phyloP scores from a whole-genome alignment of 176 grass and related monocot species.

The Zea luxurians region DNA sequence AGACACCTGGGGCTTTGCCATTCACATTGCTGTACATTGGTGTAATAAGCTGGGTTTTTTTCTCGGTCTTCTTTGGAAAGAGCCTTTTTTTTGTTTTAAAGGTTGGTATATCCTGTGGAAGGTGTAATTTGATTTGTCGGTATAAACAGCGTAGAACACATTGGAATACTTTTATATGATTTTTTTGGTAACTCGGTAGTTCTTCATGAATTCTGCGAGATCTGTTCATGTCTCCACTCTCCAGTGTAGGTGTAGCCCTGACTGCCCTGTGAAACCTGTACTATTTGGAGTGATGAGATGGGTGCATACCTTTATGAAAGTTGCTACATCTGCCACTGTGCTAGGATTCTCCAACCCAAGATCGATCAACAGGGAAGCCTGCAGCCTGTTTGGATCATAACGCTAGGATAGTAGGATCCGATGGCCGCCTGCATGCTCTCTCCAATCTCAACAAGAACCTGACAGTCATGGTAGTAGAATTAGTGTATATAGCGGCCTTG shows the following conservation, averaged over 20 bases:
- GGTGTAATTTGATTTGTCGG: constrained; percentile 36
- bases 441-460: not conserved
- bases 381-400: too few species aligned
- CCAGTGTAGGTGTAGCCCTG: not conserved
- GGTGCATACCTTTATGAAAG: not conserved
- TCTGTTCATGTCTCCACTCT: not conserved
- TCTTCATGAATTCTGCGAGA: constrained; percentile 23
- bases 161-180: constrained; percentile 30
- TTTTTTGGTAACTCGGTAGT: constrained; percentile 17
- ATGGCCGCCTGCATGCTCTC: not conserved
- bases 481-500: not conserved
- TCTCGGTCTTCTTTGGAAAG: not conserved
- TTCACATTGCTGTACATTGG: constrained; percentile 37
- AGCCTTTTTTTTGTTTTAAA: constrained; percentile 20
- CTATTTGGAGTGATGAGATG: not conserved
- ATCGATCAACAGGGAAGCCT: too few species aligned
- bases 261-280: not conserved
- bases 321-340: not conserved
- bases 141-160: constrained; percentile 35
- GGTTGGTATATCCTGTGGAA: constrained; percentile 34
- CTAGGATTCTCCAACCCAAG: too few species aligned
- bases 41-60: constrained; percentile 41
- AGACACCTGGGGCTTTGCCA: constrained; percentile 12
- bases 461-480: not conserved
- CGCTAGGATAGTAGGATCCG: constrained; percentile 1